Evolutionary conservation across 768 basidiomycete species (phyloP), one percentile per base, ranked within the genome.

Genomic region (Lactifluus rugatus): DNA sequence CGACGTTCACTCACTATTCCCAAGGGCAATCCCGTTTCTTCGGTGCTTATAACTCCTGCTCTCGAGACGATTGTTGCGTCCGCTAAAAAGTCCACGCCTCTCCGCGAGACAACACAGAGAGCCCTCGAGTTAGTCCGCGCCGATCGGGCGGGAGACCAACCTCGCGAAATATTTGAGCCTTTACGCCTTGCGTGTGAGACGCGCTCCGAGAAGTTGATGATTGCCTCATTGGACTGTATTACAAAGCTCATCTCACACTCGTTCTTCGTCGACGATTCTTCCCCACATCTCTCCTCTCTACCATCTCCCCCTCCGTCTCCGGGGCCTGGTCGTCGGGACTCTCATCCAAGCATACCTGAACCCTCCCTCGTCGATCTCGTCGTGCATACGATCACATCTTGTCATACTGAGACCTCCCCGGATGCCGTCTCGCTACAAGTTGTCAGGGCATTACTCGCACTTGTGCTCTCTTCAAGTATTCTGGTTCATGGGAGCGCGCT

Each of bases 181-280:
- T 78, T 99, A 54, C 83, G 91, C 49, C 76, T 98, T 52, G 96
- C 96, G 9, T 98, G 96, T 73, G 95, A 98, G 75, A 97, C 94
- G 4, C 81, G 85, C 52, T 89, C 79, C 62, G 93, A 97, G 69
- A 92, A 92, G 64, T 80, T 98, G 34, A 90, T 93, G 86, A 91
- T 96, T 68, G 90, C 93, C 17, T 95, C 94, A 65, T 75, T 99
- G 70, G 96, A 99, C 71, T 94, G 96, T 67, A 93, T 97, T 60
- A 91, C 93, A 55, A 99, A 99, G 72, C 82, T 99, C 64, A 90
- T 98, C 62, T 94, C 93, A 7, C 92, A 98, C 71, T 93, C 92
- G 25, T 98, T 98, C 80, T 97, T 98, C 67, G 81, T 82, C 44
- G 94, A 96, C 65, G 70, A 79, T 32, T 72, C 76, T 36, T 70